Evolutionary conservation across 1,284 basidiomycete species (phyloP).

Genomic region (Amylostereum areolatum): DNA sequence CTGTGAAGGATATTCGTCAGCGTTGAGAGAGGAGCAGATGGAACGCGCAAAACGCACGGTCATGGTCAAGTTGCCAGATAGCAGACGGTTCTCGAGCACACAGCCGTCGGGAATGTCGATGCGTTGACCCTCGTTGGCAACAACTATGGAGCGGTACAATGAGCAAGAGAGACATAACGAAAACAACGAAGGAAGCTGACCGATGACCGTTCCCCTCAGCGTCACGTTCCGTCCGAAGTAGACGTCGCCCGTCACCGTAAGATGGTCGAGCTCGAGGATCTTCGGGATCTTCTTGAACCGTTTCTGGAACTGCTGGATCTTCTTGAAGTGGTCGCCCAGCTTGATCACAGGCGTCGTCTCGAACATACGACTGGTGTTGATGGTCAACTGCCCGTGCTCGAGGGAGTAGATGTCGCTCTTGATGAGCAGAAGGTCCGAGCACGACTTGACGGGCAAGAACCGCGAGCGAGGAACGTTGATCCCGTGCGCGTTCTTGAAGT

Average conservation of each 20-base stretch:
- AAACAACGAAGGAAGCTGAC: constrained; percentile 25
- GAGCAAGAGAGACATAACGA: not conserved
- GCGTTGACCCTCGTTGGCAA: constrained; percentile 89
- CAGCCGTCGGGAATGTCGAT: constrained; percentile 97
- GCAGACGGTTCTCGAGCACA: constrained; percentile 83
- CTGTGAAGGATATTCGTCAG: too few relatives aligned
- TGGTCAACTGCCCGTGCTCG: constrained; percentile 89
- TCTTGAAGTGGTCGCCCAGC: constrained; percentile 77
- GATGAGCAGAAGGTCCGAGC: constrained; percentile 90
- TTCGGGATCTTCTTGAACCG: constrained; percentile 96
- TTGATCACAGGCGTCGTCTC: constrained; percentile 97
- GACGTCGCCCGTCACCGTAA: constrained; percentile 96
- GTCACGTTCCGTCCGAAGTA: constrained; percentile 94
- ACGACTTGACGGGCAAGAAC: constrained; percentile 95
- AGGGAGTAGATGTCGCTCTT: constrained; percentile 97
- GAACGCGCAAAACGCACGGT: constrained; percentile 32
- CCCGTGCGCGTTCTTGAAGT: constrained; percentile 87
- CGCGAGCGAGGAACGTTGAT: constrained; percentile 96
- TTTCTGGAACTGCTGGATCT: constrained; percentile 95
- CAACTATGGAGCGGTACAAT: constrained; percentile 31
- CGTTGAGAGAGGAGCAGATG: too few relatives aligned
- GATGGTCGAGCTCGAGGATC: constrained; percentile 91
- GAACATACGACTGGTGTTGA: constrained; percentile 90
- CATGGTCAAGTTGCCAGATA: constrained; percentile 50
- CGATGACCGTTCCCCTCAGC: constrained; percentile 82